Evolutionary conservation across 1,284 basidiomycete genomes (phyloP).

Genomic region (Cryptococcus sp.): DNA sequence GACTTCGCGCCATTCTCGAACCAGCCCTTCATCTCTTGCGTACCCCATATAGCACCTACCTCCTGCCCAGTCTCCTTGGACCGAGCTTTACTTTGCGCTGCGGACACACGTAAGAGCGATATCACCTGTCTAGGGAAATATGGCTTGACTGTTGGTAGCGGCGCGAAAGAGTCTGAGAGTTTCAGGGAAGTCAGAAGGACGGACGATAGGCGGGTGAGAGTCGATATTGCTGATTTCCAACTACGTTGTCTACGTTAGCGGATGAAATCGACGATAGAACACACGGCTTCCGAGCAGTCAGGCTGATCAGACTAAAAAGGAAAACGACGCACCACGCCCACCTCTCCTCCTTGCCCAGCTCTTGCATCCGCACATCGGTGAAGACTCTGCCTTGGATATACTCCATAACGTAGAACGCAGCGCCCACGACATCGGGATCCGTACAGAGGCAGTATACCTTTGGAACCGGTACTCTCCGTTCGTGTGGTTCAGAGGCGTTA

Average conservation of each 20-base stretch:
- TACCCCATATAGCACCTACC: constrained; percentile 58
- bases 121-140: constrained; percentile 94
- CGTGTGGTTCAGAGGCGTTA: constrained; percentile 56
- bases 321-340: constrained; percentile 63
- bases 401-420: constrained; percentile 94
- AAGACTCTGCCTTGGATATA: constrained; percentile 92
- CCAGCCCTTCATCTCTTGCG: constrained; percentile 73
- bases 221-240: constrained; percentile 73
- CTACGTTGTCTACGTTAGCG: too few relatives aligned
- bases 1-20: constrained; percentile 61
- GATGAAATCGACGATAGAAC: too few relatives aligned
- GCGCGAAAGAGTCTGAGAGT: constrained; percentile 71
- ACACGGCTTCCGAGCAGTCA: too few relatives aligned
- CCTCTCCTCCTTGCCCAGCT: constrained; percentile 63
- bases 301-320: constrained; percentile 50
- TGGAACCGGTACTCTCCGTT: constrained; percentile 71
- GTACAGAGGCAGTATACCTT: constrained; percentile 80
- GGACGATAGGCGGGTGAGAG: constrained; percentile 73
- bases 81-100: constrained; percentile 69
- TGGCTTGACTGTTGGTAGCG: constrained; percentile 57
- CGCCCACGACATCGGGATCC: constrained; percentile 75
- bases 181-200: constrained; percentile 70
- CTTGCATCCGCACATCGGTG: constrained; percentile 75
- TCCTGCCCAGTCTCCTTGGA: constrained; percentile 51
- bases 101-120: constrained; percentile 72